phyloP scores from a whole-genome alignment of 495 filamentous ascomycete genomes.

The Thozetella sp. region DNA sequence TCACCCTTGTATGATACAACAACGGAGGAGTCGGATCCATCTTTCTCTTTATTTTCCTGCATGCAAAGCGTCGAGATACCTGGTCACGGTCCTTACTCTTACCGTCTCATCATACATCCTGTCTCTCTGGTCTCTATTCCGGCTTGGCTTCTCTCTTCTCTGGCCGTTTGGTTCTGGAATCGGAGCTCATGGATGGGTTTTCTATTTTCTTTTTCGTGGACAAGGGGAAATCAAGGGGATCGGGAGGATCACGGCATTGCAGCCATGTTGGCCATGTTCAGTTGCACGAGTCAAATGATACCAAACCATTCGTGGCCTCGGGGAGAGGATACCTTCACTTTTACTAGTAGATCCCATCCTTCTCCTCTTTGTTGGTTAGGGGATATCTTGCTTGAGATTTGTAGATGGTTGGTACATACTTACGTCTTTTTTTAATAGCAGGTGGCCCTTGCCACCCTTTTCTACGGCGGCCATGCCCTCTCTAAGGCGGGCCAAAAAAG shows the following conservation, averaged over 20 bases:
- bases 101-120: neutral
- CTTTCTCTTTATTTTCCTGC: neutral
- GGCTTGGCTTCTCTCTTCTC: neutral
- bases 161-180: neutral
- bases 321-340: neutral
- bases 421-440: neutral
- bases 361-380: neutral
- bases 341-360: neutral
- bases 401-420: neutral
- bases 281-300: constrained; percentile 3
- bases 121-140: neutral
- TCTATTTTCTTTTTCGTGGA: neutral
- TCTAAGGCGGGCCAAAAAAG: too few species aligned
- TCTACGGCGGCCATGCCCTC: too few species aligned
- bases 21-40: neutral
- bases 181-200: too few species aligned
- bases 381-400: neutral
- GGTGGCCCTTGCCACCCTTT: neutral
- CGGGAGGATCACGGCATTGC: neutral
- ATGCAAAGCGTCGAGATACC: neutral
- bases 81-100: neutral
- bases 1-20: neutral
- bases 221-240: neutral
- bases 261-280: neutral
- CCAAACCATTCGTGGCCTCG: neutral